Base-by-base conservation (phyloP, 1,284 basidiomycete species). In the Boletellus deceptivus region DNA sequence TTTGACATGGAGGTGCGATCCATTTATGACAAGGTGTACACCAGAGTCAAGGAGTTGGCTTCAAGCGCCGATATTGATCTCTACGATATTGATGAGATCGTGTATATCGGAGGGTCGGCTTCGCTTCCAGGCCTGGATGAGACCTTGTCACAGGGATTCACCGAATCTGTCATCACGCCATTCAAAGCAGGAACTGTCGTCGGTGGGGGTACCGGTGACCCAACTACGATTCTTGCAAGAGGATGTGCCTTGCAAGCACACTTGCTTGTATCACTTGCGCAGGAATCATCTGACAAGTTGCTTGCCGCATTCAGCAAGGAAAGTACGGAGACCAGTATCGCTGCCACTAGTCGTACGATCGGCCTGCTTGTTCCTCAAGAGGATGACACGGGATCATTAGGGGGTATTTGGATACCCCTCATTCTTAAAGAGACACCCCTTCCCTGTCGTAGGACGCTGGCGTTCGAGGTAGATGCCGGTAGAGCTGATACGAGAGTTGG, bases 231-330 rank as follows among this genome's bases (percentile, higher is more conserved):
- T 49, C 81, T 99, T 25, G 89, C 94, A 7, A 77, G 92, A 38
- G 97, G 96, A 20, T 89, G 88, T 60, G 94, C 92, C 6, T 69
- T 94, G 37, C 93, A 98, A 70, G 93, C 93, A 6, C 79, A 83
- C 45, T 71, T 93, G 49, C 75, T 94, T 43, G 69, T 76, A 10
- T 69, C 70, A 11, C 72, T 88, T 17, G 69, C 72, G 27, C 76
- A 78, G 33, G 75, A 76, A 50, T 78, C 80, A 22, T 70, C 68
- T 25, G 79, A 86, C 55, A 69, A 50, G 29, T 20, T 86, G 20
- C 66, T 74, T 39, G 70, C 70, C 37, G 75, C 80, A 35, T 84
- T 86, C 63, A 72, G 75, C 51, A 69, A 72, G 25, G 77, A 75
- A 7, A 72, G 70, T 57, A 67, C 75, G 50, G 70, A 71, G 55